Evolutionary conservation across 768 basidiomycete species (phyloP), one percentile per base, ranked within the genome.

Genomic region (Pleurotus citrinopileatus): DNA sequence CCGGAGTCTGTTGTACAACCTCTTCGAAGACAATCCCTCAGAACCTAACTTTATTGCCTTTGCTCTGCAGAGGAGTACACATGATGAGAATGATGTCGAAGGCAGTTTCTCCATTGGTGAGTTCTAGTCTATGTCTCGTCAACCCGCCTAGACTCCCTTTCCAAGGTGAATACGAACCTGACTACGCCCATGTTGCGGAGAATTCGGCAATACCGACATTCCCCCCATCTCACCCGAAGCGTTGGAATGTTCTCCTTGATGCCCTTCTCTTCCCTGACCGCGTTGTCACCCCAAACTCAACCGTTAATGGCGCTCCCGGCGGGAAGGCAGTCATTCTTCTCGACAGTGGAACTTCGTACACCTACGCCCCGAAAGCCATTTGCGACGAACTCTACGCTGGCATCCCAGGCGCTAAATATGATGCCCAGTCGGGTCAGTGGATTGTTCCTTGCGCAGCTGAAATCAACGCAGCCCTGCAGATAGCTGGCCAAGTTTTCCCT

Each of bases 31-130:
- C 60, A 86, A 91, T 67, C 80, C 82, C 3, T 68, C 64, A 8
- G 80, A 88, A 62, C 88, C 89, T 43, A 94, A 93, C 61, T 94
- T 83, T 65, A 86, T 94, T 59, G 82, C 89, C 0, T 87, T 94
- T 61, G 77, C 87, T 0, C 73, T 94, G 23, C 82, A 88, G 61
- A 73, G 89, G 51, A 78, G 74, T 40, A 71, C 76, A 8, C 77
- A 87, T 34, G 59, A 66, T n/a, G 65, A 64, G 7, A 78, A 79
- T 56, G 79, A 80, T 26, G 75, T 87, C 2, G 70, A 83, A 58
- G 91, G 92, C 2, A 82, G 71, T 27, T 86, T 94, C 64, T 74
- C 88, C 3, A 80, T 94, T 58, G 90, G 89, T 86, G 54, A 44
- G 75, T 63, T 40, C 9, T 20, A 19, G 23, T 42, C 19, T 23